A percentile compares a stretch with the other conserved stretches of the same genome.
Evolutionary conservation across 2,329 filamentous ascomycete genomes (phyloP).

Genomic region (Geosmithia putterillii): DNA sequence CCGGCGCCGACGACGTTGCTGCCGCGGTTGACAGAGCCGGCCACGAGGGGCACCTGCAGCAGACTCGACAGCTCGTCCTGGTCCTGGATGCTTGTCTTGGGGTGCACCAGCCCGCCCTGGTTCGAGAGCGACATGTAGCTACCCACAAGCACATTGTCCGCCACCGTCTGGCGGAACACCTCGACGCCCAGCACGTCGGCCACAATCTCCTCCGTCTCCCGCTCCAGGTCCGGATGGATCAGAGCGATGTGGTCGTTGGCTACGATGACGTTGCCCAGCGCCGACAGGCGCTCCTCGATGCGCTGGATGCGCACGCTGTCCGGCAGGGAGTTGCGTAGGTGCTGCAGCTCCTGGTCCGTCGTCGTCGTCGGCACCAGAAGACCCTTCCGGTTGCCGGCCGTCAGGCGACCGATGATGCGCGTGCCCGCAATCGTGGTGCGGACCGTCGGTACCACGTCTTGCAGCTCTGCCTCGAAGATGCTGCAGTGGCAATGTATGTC

Average conservation of each 20-base stretch:
- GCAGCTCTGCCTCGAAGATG: conserved; percentile 94
- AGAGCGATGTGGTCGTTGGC: conserved; percentile 95
- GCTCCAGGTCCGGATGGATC: conserved; percentile 90
- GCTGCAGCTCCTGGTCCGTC: conserved; percentile 95
- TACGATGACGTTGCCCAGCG: conserved; percentile 93
- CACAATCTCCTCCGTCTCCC: conserved; percentile 97
- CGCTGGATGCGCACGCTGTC: conserved; percentile 89
- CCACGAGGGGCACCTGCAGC: conserved; percentile 90
- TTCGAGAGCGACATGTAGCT: conserved; percentile 96
- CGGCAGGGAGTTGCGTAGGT: conserved; percentile 88
- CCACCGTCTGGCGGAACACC: conserved; percentile 87
- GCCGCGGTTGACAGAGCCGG: conserved; percentile 86
- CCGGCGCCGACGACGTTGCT: conserved; percentile 83
- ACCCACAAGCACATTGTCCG: conserved; percentile 92
- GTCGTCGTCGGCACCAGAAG: conserved; percentile 92
- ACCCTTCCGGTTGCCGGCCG: conserved; percentile 91
- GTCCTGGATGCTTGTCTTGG: conserved; percentile 93
- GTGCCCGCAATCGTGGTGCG: conserved; percentile 95
- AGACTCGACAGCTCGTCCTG: conserved; percentile 93
- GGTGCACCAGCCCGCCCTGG: conserved; percentile 91
- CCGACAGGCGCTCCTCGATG: conserved; percentile 93
- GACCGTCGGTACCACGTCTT: conserved; percentile 94
- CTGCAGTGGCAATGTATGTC: conserved; percentile 34
- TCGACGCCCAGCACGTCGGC: conserved; percentile 85
- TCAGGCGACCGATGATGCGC: conserved; percentile 89